Base-by-base conservation (phyloP, 768 basidiomycete genomes). In the Pulveroboletus ravenelii region DNA sequence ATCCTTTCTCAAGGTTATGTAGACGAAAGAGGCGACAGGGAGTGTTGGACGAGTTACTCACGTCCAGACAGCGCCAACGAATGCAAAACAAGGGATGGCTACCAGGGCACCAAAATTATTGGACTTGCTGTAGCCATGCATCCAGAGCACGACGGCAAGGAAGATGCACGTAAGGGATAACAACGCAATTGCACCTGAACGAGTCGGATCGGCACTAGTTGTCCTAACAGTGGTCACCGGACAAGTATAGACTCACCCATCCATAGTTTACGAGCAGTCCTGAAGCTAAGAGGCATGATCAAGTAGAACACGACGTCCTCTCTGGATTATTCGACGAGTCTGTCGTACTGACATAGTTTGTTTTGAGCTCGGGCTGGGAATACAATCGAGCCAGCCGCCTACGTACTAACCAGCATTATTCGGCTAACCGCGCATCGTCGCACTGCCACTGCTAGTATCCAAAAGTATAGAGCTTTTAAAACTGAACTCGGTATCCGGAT, bases 201-300 rank as follows among this genome's bases (percentile, higher is more conserved):
- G 47, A 40, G 32, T 54, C n/a, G 10, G 35, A 31, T 39, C 5
- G 25, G 25, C 25, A 38, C 31, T 23, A 41, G 37, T 36, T 2
- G 12, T 6, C 17, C 47, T 40, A 44, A 37, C 20, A 23, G 27
- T 8, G 30, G 35, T 34, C 27, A 27, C 41, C 10, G 12, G 35
- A 41, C 6, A 15, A 37, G n/a, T 12, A 49, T 36, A 29, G 38
- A 35, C 58, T 54, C 37, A 67, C 66, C 63, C 66, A 76, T 72
- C 50, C 78, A 60, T 14, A 70, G 49, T 52, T 59, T 67, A 39
- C 78, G 75, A 52, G 74, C 74, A 5, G 68, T 69, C 49, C 70
- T 69, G 53, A 80, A 79, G 42, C 72, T 69, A n/a, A 76, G 46
- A n/a, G 59, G 62, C 74, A 77, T 76, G 50, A 9, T 32, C 41